Conservation (phyloP, 805 yeast species). For the Pichia rugopelliculosa region DNA sequence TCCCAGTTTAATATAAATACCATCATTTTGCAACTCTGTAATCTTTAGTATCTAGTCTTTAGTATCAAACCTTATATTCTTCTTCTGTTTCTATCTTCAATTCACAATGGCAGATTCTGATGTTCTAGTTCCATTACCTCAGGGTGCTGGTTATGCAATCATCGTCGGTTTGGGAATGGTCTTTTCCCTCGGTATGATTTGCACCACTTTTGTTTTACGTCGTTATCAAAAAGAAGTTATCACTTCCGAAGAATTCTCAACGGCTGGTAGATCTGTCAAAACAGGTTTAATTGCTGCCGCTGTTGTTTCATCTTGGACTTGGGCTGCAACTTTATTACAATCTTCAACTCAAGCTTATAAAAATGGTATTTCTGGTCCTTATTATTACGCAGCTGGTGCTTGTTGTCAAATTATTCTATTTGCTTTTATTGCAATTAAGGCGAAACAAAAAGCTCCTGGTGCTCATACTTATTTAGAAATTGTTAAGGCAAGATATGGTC, state of each 20-base stretch:
- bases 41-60: too few species aligned
- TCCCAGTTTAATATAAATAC: too few species aligned
- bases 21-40: too few species aligned
- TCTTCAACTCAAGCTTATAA: slow-evolving; percentile 73
- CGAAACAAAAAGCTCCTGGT: slow-evolving; percentile 82
- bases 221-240: slow-evolving; percentile 80
- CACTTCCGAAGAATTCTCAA: slow-evolving; percentile 89
- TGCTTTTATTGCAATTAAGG: slow-evolving; percentile 81
- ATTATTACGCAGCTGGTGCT: slow-evolving; percentile 83
- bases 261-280: slow-evolving; percentile 86
- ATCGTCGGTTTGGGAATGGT: slow-evolving; percentile 82
- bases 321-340: slow-evolving; percentile 75
- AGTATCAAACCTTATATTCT: too few species aligned
- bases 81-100: background rate
- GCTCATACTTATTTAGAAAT: slow-evolving; percentile 91
- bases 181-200: slow-evolving; percentile 66
- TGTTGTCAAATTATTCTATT: slow-evolving; percentile 81
- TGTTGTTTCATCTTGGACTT: slow-evolving; percentile 91
- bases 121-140: slow-evolving; percentile 31
- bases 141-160: slow-evolving; percentile 82
- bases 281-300: slow-evolving; percentile 83
- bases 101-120: background rate
- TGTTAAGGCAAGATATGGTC: slow-evolving; percentile 73
- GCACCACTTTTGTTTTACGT: slow-evolving; percentile 59
- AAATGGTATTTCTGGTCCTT: slow-evolving; percentile 75